phyloP scores from a whole-genome alignment of 2,329 filamentous ascomycete genomes.

The Erysiphe neolycopersici region DNA sequence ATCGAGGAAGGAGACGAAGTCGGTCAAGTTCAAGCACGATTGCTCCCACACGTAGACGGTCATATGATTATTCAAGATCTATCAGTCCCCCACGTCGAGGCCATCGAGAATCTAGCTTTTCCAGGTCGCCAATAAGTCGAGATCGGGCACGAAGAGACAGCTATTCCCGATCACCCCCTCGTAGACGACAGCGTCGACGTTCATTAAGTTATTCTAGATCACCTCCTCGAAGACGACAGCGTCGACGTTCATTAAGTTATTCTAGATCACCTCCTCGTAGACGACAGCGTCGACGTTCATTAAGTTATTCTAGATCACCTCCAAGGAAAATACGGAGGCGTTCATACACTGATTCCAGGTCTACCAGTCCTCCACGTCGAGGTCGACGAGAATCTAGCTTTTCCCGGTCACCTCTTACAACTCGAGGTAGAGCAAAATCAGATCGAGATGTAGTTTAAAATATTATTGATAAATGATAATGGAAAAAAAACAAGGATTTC shows the following conservation, averaged over 20 bases:
- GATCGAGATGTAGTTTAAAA: too few relatives aligned
- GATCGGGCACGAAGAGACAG: constrained; percentile 1
- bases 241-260: constrained; percentile 1
- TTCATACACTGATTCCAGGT: not conserved
- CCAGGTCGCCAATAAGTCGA: constrained; percentile 7
- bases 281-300: constrained; percentile 4
- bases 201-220: constrained; percentile 4
- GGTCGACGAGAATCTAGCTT: constrained; percentile 1
- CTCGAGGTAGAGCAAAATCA: not conserved
- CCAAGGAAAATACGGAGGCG: not conserved
- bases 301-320: constrained; percentile 5
- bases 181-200: constrained; percentile 3
- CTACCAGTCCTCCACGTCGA: constrained; percentile 4
- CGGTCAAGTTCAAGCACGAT: constrained; percentile 2
- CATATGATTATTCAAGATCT: constrained; percentile 3
- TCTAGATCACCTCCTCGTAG: constrained; percentile 5
- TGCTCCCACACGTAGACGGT: constrained; percentile 4
- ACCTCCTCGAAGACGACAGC: constrained; percentile 5
- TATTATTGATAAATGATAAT: too few relatives aligned
- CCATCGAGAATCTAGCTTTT: constrained; percentile 5
- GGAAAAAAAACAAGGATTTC: too few relatives aligned
- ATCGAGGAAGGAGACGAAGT: not conserved
- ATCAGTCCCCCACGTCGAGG: constrained; percentile 5
- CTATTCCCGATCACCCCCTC: constrained; percentile 3
- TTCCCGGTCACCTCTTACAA: constrained; percentile 6